Base-by-base conservation (phyloP, 164 flowering plant species). In the Magnolia sinica region DNA sequence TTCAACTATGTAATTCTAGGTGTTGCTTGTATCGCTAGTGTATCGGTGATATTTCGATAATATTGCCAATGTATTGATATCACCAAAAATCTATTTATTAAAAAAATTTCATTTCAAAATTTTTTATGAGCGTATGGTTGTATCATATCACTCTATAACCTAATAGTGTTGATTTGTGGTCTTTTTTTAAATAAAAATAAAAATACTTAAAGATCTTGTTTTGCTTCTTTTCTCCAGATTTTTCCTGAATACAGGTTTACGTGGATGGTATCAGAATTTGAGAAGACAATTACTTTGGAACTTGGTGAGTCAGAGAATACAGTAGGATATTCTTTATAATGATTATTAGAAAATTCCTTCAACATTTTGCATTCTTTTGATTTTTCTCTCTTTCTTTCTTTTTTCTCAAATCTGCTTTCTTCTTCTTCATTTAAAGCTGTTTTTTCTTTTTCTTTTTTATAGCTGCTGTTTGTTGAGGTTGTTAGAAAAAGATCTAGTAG, bases 161-260 rank as follows among this genome's bases (percentile, higher is more conserved):
- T 65, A 37, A 37, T 65, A 65, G 23, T 59, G 64, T 74, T 64
- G 55, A 6, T 74, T 31, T 49, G 16, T 20, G 18, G 50, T 49
- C 10, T 27, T 27, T 27, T 1, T 1, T n/a, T n/a, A n/a, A n/a
- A n/a, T 1, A 27, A 1, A 27, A 27, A 27, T 1, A 1, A 1
- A 27, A 1, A 27, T 1, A 0, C 1, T 27, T 1, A 49, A 8
- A 64, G 13, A 49, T 52, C 16, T 19, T 64, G 9, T 14, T 58
- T 67, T 50, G 9, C 23, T 20, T 79, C 71, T 37, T 81, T 76
- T 78, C 59, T 76, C 18, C 92, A 95, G 98, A 67, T 92, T 73
- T 93, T 91, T 78, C 99, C 99, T 49, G 96, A 90, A 50, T 95
- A 90, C 81, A 89, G 97, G 77, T 95, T 93, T 82, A 83, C 76